Base-by-base conservation (phyloP, 1,284 basidiomycete genomes). In the Ceratobasidium sp. region DNA sequence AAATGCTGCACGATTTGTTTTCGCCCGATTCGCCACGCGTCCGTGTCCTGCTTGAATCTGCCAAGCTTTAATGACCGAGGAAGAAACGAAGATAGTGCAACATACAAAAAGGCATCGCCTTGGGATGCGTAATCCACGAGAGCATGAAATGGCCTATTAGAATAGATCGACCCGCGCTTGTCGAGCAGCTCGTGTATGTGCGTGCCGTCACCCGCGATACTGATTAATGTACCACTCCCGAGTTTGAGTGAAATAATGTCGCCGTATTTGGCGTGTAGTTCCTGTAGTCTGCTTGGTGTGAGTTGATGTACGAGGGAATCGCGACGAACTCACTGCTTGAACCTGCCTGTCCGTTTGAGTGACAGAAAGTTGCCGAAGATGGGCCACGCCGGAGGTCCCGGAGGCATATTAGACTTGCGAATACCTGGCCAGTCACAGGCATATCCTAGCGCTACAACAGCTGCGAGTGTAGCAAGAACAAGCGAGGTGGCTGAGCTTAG, bases 101-200 rank as follows among this genome's bases (percentile, higher is more conserved):
- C 56, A 43, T 20, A 58, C 56, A 58, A n/a, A 17, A 58, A 29
- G 42, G 43, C 43, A 31, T 58, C 56, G 25, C 56, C 56, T 7
- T 43, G 7, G 56, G 34, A 34, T 5, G 56, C 56, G 8, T 43
- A 43, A 20, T 58, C 56, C 20, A 42, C 47, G 12, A 38, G 3
- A 3, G 10, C 10, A 12, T 58, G 22, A 1, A 45, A 31, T 4
- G 56, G 56, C 13, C 56, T 13, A 10, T 42, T 42, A 22, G 56
- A 68, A 22, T 68, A 68, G 32, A 68, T 45, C 6, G 65, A 52
- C 4, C 65, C 65, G 6, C 65, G 65, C 27, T 68, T 68, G 53
- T 68, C 53, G 12, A 68, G 45, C 22, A 68, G 22, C 35, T 68
- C 27, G 17, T 29, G 32, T 4, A 56, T 34, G 22, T 53, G 32